Percentiles rank a stretch among this genome's conserved stretches.
These are phyloP conservation scores for Yamadazyma dushanensis DNA, from an alignment of 1,139 yeast genomes.

Conservation along the genomic window DNA sequence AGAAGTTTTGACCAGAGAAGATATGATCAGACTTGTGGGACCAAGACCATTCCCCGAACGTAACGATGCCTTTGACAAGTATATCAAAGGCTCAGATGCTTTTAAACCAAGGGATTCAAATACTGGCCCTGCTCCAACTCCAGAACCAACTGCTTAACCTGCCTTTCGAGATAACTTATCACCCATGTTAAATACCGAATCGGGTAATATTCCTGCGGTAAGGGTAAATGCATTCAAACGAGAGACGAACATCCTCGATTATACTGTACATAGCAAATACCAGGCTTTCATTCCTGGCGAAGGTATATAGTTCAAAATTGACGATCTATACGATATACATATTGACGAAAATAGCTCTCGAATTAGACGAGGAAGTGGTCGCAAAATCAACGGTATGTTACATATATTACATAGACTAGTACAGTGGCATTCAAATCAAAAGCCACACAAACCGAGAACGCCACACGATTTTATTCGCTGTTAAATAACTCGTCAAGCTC, in stretches of 20 bases:
- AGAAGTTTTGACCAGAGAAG: slow-evolving; percentile 79
- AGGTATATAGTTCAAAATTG: background rate
- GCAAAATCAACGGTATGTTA: no score
- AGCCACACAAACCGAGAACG: no score
- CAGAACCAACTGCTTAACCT: background rate
- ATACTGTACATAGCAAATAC: slow-evolving; percentile 3
- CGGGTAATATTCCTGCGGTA: no score
- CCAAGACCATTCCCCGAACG: slow-evolving; percentile 76
- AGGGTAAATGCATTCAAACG: no score
- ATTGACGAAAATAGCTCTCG: no score
- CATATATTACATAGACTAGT: slow-evolving; percentile 2
- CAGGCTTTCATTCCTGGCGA: no score
- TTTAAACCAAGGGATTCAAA: slow-evolving; percentile 28
- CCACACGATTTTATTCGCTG: no score
- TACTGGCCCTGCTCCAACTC: slow-evolving; percentile 4
- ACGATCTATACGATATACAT: no score
- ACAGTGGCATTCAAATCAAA: no score
- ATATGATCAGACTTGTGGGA: slow-evolving; percentile 72
- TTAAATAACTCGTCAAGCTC: slow-evolving; percentile 20
- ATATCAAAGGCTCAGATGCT: slow-evolving; percentile 52
- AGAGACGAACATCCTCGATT: background rate
- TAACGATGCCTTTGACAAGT: slow-evolving; percentile 80
- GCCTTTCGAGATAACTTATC: no score
- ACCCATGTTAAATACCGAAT: no score
- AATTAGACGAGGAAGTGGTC: no score